Evolutionary conservation across 805 yeast species (phyloP).

Genomic region (Kazachstania taianensis): DNA sequence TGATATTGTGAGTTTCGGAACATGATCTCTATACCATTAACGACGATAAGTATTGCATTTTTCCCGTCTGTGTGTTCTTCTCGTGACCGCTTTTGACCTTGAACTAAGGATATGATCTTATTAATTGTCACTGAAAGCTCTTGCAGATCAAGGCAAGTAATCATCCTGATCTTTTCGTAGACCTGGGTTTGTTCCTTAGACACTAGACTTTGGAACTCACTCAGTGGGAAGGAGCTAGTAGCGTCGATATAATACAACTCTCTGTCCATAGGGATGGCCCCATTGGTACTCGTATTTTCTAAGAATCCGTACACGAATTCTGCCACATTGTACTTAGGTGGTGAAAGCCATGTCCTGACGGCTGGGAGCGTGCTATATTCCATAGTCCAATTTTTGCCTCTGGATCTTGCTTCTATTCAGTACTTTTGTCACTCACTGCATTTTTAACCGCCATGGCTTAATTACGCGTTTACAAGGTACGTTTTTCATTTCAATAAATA

Average conservation of each 20-base stretch:
- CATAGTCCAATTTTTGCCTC: no score
- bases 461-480: no score
- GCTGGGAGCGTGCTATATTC: no score
- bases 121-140: slow-evolving; percentile 14
- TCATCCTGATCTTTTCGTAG: slow-evolving; percentile 23
- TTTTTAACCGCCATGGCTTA: no score
- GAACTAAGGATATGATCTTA: slow-evolving; percentile 4
- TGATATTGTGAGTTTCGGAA: slow-evolving; percentile 19
- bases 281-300: no score
- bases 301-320: no score
- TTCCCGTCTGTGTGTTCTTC: slow-evolving; percentile 1
- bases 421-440: no score
- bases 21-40: slow-evolving; percentile 24
- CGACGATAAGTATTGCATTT: slow-evolving; percentile 3
- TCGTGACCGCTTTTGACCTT: neutral
- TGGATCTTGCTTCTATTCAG: no score
- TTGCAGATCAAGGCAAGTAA: slow-evolving; percentile 19
- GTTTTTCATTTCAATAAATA: no score
- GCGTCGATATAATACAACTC: slow-evolving; percentile 24
- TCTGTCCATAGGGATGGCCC: no score
- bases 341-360: no score
- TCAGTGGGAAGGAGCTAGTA: slow-evolving; percentile 24
- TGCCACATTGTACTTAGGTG: no score
- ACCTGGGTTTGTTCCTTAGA: slow-evolving; percentile 8
- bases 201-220: slow-evolving; percentile 16